phyloP scores from a whole-genome alignment of 1,284 basidiomycete genomes.

The Trametes pubescens region DNA sequence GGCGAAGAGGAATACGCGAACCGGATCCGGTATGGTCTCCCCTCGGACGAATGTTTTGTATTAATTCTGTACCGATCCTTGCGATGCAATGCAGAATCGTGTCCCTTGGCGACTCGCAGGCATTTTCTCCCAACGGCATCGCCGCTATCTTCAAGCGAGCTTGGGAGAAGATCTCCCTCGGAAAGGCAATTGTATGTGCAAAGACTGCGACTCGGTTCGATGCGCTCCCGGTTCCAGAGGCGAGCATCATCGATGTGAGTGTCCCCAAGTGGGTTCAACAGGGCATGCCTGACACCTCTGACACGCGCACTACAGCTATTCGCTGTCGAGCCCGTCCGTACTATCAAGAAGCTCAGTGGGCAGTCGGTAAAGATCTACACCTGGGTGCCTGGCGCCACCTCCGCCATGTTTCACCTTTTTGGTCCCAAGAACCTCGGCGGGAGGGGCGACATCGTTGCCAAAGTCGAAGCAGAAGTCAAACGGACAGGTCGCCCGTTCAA shows the following conservation, averaged over 20 bases:
- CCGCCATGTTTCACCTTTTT: constrained; percentile 23
- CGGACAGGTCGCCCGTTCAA: constrained; percentile 17
- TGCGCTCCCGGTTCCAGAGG: background rate
- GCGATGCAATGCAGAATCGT: background rate
- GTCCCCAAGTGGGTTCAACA: too few relatives aligned
- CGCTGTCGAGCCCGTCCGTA: constrained; percentile 12
- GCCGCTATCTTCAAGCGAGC: background rate
- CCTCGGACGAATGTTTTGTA: background rate
- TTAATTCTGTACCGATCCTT: too few relatives aligned
- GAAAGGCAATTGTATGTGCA: background rate
- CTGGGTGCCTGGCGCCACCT: constrained; percentile 30
- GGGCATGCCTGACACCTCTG: background rate
- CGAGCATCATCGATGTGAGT: constrained; percentile 17
- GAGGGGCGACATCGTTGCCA: constrained; percentile 23
- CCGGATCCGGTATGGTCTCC: constrained; percentile 2
- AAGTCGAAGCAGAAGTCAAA: constrained; percentile 25
- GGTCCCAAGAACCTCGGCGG: constrained; percentile 32
- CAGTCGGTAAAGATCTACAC: constrained; percentile 27
- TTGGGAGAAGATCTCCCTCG: constrained; percentile 1
- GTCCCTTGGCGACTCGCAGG: background rate
- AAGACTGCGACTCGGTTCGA: background rate
- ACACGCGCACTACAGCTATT: constrained; percentile 24
- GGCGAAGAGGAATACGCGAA: constrained; percentile 2
- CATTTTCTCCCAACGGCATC: background rate
- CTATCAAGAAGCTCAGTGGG: constrained; percentile 19